Base-by-base conservation (phyloP, 2,329 filamentous ascomycete species). In the Coniochaeta prunicola region DNA sequence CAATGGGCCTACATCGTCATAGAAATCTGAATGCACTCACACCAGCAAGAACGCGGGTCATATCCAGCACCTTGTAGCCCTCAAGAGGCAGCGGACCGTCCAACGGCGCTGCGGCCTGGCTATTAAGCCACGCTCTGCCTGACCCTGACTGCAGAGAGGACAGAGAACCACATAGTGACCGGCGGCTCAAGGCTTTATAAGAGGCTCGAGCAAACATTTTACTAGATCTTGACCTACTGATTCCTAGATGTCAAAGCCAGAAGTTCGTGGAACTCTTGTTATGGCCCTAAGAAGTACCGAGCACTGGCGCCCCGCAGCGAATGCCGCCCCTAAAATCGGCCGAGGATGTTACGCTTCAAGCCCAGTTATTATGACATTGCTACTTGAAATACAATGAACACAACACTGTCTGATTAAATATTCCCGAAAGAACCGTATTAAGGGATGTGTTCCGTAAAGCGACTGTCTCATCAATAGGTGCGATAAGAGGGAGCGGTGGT, bases 1-100 rank as follows among this genome's bases (percentile, higher is more conserved):
- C 33, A 55, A 28, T 21, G 10, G 17, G 13, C 34, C 12, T 8
- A 53, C 38, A 58, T 17, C 34, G 36, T 45, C 58, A 57, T 28
- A 56, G 38, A 58, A 28, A 30, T 34, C 17, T 33, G n/a, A 56
- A 55, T 13, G 13, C 30, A 81, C 88, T 75, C 79, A 97, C 93
- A 59, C 94, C 94, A 63, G 94, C 94, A 63, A 99, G 77, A 1
- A 99, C 94, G 76, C 94, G 84, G 3, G 93, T 97, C 92, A 99
- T 96, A 72, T 99, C 94, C 62, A 99, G 80, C 15, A 97, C 92
- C 58, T 90, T 86, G 66, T 94, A 88, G 1, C 94, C 94, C 36
- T 91, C 85, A 66, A 99, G 80, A 24, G 94, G 93, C 33, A 85
- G 73, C 42, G 66, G 60, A 36, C 62, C 64, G 45, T 63, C 53